phyloP scores from a whole-genome alignment of 2,329 filamentous ascomycete species.

The Rugonectria rugulosa region DNA sequence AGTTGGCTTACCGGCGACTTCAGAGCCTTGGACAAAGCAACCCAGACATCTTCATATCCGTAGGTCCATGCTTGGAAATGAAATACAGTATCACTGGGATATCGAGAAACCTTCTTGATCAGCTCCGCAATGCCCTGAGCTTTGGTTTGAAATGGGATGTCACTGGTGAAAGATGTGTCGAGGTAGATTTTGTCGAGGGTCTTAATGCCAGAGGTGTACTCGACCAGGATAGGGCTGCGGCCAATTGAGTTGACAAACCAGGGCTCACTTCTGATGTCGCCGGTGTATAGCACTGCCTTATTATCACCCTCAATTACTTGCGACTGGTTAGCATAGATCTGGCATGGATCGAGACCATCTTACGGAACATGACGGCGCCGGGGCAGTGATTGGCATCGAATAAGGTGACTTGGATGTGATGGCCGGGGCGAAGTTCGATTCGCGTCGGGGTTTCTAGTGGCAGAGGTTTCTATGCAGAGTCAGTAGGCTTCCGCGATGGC shows the following conservation, averaged over 20 bases:
- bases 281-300: conserved; percentile 84
- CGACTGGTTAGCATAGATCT: not conserved
- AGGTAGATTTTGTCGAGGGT: conserved; percentile 84
- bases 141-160: conserved; percentile 64
- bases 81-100: conserved; percentile 78
- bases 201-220: conserved; percentile 73
- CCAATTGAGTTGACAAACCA: conserved; percentile 84
- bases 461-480: conserved; percentile 69
- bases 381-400: conserved; percentile 93
- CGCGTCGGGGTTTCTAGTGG: conserved; percentile 81
- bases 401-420: conserved; percentile 79
- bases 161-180: conserved; percentile 77
- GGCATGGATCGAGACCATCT: conserved; percentile 30
- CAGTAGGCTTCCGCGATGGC: not conserved
- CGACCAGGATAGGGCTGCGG: conserved; percentile 75
- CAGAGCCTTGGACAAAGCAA: conserved; percentile 76
- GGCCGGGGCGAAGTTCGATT: conserved; percentile 75
- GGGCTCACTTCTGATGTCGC: conserved; percentile 83
- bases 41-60: conserved; percentile 89
- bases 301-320: conserved; percentile 75
- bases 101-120: conserved; percentile 70
- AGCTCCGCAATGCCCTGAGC: conserved; percentile 80
- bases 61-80: conserved; percentile 92
- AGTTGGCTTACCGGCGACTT: conserved; percentile 61
- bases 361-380: conserved; percentile 87